Evolutionary conservation across 257 asterid species (phyloP), one percentile per base, ranked within the genome.

Genomic region (Solanum neorickii): DNA sequence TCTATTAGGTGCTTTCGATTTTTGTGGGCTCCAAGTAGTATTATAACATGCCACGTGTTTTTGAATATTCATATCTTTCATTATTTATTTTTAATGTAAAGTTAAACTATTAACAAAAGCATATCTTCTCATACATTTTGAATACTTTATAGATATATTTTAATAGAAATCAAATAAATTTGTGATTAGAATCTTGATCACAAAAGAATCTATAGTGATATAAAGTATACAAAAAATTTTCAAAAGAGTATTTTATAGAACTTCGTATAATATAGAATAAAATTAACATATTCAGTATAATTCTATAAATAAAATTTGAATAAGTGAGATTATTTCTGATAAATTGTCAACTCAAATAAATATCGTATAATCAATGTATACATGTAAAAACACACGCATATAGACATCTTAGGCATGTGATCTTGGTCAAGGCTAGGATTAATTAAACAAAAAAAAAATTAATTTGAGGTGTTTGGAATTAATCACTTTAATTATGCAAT

Each of bases 371-470:
- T 11, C 12, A 23, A 39, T 7, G 2, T 77, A n/a, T 44, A 14
- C 13, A 77, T n/a, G 31, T 77, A n/a, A 13, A 77, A 46, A 75
- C 16, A 46, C 84, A 25, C 5, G 25, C 27, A 46, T 10, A 80
- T 42, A 47, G 33, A 80, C 42, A 47, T 80, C 39, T 66, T 76
- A 75, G 72, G 87, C 90, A 89, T 90, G 91, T 89, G 89, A 88
- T 86, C 87, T 86, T 80, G 72, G 87, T 59, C 86, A 56, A 78
- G 83, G 49, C 31, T 31, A 44, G 7, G 59, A 85, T 62, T 88
- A 80, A 49, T 37, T 37, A 5, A 35, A 35, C 7, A 35, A 37
- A 37, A 35, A 21, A 21, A 52, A 52, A 52, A 52, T 52, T 52
- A 21, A 52, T 52, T 52, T 52, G 62, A 52, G 23, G 7, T 16